Base-by-base conservation (phyloP, 495 filamentous ascomycete genomes). In the Trichoderma reesei region DNA sequence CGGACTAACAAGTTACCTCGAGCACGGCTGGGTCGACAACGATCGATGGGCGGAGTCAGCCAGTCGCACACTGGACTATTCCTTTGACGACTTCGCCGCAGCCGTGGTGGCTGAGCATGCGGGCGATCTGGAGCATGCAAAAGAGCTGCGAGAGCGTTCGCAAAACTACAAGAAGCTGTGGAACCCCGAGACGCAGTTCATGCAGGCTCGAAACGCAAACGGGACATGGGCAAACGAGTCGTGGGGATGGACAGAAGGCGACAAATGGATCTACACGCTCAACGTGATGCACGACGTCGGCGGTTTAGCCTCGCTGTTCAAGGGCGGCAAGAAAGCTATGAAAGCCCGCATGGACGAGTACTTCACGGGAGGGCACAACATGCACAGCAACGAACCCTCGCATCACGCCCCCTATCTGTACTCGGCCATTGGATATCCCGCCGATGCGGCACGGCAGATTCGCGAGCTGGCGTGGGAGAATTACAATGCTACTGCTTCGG, bases 381-480 rank as follows among this genome's bases (percentile, higher is more conserved):
- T 73, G 71, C 72, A 74, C n/a, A 70, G 68, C 51, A 74, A 72
- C 60, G 70, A 73, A 64, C 71, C 71, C 2, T 71, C 71, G 1
- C 68, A 73, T 42, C 72, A 74, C 41, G 68, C 72, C 18, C 68
- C 71, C 3, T 74, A 74, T 56, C 63, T 74, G 59, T 73, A 72
- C 65, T 70, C 72, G 3, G 31, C 68, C 31, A 68, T 73, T 38
- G 71, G 69, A 3, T 65, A 73, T 62, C 70, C 69, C 3, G 67
- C 60, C 56, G 44, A 59, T 16, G 65, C 68, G 1, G 70, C 71
- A 18, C 62, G 72, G 5, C 64, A 65, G 33, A 48, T 73, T 36
- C 71, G 70, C 8, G 34, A 42, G 18, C 60, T 72, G 11, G 70
- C 70, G 41, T 73, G 66, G 69, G 67, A 68, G 16, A 66, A 73